Evolutionary conservation across 1,284 basidiomycete species (phyloP).

Genomic region (Trametes polyzona): DNA sequence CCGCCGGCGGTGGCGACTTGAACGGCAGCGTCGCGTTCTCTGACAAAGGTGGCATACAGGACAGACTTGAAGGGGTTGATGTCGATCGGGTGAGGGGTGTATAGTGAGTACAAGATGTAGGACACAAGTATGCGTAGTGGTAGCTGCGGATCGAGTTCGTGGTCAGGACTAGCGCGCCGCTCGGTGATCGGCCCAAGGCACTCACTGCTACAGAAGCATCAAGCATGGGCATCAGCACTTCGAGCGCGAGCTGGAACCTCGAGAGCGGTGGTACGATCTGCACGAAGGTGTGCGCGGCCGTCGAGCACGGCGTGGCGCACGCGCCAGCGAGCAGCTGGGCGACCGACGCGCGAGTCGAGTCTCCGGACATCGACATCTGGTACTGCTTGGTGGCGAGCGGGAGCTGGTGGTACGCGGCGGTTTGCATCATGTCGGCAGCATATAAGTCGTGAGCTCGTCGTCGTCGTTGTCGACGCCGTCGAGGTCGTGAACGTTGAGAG

Average conservation of each 20-base stretch:
- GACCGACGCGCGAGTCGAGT: conserved; percentile 53
- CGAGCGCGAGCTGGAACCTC: conserved; percentile 78
- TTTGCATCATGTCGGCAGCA: conserved; percentile 29
- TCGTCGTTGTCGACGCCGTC: conserved; percentile 15
- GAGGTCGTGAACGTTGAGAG: not conserved
- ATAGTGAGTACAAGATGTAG: conserved; percentile 76
- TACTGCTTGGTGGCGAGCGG: conserved; percentile 33
- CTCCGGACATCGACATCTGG: conserved; percentile 26
- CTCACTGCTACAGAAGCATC: conserved; percentile 45
- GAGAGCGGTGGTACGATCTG: conserved; percentile 72
- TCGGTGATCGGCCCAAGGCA: not conserved
- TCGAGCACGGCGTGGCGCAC: conserved; percentile 70
- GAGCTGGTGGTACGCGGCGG: conserved; percentile 30
- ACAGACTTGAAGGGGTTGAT: conserved; percentile 80
- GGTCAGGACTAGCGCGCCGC: conserved; percentile 6
- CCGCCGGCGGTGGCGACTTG: conserved; percentile 53
- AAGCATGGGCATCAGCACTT: conserved; percentile 72
- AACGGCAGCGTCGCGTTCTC: conserved; percentile 64
- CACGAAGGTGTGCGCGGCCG: conserved; percentile 69
- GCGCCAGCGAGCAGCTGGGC: conserved; percentile 65
- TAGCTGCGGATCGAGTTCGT: conserved; percentile 46
- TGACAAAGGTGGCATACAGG: conserved; percentile 62
- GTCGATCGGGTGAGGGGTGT: conserved; percentile 72
- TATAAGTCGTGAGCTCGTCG: conserved; percentile 16
- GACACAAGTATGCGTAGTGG: conserved; percentile 73